Base-by-base conservation (phyloP, 345 rosid genomes). In the Gossypium anomalum region DNA sequence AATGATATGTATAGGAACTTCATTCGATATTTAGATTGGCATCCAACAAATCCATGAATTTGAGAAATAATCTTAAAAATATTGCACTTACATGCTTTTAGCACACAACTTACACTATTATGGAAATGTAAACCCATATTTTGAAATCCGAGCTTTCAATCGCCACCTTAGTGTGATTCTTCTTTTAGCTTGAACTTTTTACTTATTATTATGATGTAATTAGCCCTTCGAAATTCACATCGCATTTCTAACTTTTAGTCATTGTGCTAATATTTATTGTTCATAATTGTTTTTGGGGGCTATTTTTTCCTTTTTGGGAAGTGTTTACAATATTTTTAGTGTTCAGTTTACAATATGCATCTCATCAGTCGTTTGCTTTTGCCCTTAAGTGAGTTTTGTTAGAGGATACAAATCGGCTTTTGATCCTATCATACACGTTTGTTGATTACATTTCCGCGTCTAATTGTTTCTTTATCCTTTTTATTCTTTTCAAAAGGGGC, bases 401-500 rank as follows among this genome's bases (percentile, higher is more conserved):
- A 41, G 48, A 9, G 67, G 23, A 38, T 38, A 3, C 2, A 62
- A 62, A 29, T 20, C 34, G 17, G 20, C 43, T 62, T 61, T 29
- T 27, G 4, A 27, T 27, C 29, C 29, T 27, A 27, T 27, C 29
- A 27, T 27, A 27, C 29, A 27, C 29, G 0, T 34, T 34, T 34
- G 38, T 34, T 41, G 25, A 41, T n/a, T 14, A 67, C 14, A 38
- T 2, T 47, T 67, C 55, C 6, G 19, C 55, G 0, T 34, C 41
- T 34, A 34, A 34, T 34, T 34, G 27, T 4, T 69, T 69, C 2
- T 7, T 51, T 9, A 17, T 69, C 23, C 67, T 56, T 44, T 55
- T 9, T 29, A 23, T 34, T 2, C 55, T 52, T 67, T 41, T 27
- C 41, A 41, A 34, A 81, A 90, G 94, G 90, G 88, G 52, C 81